A percentile compares a stretch with the other conserved stretches of the same genome.
phyloP scores from a whole-genome alignment of 805 yeast genomes.

The Zygosaccharomyces pseudorouxii region DNA sequence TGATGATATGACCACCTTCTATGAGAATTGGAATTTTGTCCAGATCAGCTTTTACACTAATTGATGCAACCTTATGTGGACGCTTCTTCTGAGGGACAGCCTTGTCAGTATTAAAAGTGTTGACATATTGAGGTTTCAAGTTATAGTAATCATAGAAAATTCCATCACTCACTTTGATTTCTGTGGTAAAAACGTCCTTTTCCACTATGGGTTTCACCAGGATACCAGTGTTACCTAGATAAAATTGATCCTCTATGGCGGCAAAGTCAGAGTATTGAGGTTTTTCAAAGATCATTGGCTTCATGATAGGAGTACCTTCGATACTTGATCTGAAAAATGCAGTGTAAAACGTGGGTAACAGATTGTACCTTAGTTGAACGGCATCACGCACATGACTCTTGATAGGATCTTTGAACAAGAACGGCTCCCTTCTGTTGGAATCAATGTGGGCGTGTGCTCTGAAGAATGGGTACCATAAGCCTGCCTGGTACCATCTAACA shows the following conservation, averaged over 20 bases:
- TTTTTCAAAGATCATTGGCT: slow-evolving; percentile 57
- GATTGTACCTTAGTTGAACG: slow-evolving; percentile 62
- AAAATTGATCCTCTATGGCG: slow-evolving; percentile 77
- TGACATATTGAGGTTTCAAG: slow-evolving; percentile 13
- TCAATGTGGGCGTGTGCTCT: slow-evolving; percentile 97
- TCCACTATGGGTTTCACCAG: slow-evolving; percentile 76
- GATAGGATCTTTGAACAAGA: slow-evolving; percentile 73
- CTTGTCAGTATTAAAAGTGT: slow-evolving; percentile 33
- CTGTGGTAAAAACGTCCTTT: slow-evolving; percentile 41
- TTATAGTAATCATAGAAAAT: slow-evolving; percentile 52
- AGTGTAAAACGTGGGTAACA: slow-evolving; percentile 79
- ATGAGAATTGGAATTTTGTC: slow-evolving; percentile 64
- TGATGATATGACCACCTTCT: slow-evolving; percentile 73
- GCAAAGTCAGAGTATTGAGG: slow-evolving; percentile 43
- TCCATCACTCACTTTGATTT: slow-evolving; percentile 42
- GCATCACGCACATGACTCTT: slow-evolving; percentile 64
- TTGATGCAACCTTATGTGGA: slow-evolving; percentile 12
- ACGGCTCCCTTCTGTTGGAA: slow-evolving; percentile 88
- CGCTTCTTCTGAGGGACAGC: not conserved
- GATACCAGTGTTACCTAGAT: slow-evolving; percentile 64
- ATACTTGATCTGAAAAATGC: slow-evolving; percentile 60
- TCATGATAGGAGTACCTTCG: slow-evolving; percentile 65
- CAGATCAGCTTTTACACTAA: slow-evolving; percentile 43
- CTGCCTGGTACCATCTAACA: slow-evolving; percentile 93
- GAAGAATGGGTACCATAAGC: slow-evolving; percentile 94